phyloP scores from a whole-genome alignment of 2,329 filamentous ascomycete genomes.

The Venturia carpophila region DNA sequence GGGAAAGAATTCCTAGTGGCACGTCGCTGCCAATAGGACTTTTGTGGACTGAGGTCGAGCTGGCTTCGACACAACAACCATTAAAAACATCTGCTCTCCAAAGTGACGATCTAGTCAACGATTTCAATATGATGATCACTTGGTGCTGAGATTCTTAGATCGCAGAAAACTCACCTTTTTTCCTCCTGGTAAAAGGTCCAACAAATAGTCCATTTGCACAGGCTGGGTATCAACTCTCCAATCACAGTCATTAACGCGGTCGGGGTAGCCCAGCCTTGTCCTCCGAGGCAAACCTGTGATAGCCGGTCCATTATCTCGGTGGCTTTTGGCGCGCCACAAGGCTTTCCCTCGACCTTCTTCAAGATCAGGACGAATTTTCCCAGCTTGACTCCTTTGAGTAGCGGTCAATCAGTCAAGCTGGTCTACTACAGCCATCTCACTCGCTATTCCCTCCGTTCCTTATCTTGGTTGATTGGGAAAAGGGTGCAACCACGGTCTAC shows the following conservation, averaged over 20 bases:
- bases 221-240: not conserved
- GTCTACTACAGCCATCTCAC: not conserved
- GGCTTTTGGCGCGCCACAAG: not conserved
- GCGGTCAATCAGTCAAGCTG: not conserved
- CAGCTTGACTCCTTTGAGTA: not conserved
- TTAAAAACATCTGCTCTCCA: no score
- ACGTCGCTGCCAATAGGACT: no score
- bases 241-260: not conserved
- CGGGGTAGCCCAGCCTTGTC: not conserved
- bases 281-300: conserved; percentile 3
- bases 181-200: no score
- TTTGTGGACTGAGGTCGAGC: no score
- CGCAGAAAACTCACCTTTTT: no score
- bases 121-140: no score
- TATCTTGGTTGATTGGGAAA: not conserved
- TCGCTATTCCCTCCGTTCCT: not conserved
- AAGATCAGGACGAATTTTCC: not conserved
- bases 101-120: no score
- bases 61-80: no score
- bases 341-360: not conserved
- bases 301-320: conserved; percentile 6
- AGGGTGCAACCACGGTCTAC: not conserved
- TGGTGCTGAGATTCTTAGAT: no score
- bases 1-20: no score
- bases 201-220: not conserved